phyloP scores from a whole-genome alignment of 2,329 filamentous ascomycete species.

The Penicillium verrucosum region DNA sequence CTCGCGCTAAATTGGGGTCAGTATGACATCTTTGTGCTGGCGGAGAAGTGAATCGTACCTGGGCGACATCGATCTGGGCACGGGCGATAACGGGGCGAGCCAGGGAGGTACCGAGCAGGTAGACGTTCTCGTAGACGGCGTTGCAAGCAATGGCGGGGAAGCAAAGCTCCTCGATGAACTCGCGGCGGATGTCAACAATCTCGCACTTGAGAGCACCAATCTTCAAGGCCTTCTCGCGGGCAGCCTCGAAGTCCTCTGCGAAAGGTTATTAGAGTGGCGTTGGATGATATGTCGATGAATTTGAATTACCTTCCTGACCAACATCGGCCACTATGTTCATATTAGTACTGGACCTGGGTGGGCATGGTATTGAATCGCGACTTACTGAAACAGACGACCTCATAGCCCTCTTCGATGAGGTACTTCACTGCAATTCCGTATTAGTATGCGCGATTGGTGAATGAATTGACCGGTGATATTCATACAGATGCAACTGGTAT shows the following conservation, averaged over 20 bases:
- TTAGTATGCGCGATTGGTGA: constrained; percentile 19
- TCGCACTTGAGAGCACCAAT: constrained; percentile 66
- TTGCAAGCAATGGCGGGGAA: constrained; percentile 67
- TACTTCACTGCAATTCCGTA: constrained; percentile 34
- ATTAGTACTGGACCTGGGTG: constrained; percentile 12
- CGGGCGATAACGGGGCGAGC: constrained; percentile 50
- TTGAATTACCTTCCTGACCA: constrained; percentile 58
- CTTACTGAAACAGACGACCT: constrained; percentile 61
- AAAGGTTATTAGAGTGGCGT: constrained; percentile 7
- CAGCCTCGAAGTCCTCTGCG: constrained; percentile 67
- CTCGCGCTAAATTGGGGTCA: constrained; percentile 33
- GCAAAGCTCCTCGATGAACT: constrained; percentile 78
- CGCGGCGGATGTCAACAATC: constrained; percentile 62
- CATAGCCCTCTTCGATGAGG: constrained; percentile 52
- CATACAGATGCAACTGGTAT: constrained; percentile 57
- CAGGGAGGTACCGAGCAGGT: constrained; percentile 52
- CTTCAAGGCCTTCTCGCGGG: constrained; percentile 67
- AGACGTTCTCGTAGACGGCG: constrained; percentile 66
- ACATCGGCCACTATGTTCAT: constrained; percentile 59
- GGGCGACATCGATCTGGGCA: constrained; percentile 39
- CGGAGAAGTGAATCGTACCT: constrained; percentile 13
- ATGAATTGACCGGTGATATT: constrained; percentile 22
- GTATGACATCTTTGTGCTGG: not conserved
- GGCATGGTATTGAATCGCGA: constrained; percentile 2
- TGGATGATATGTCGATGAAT: not conserved